Base-by-base conservation (phyloP, 2,329 filamentous ascomycete genomes). In the Emericellopsis cladophorae region DNA sequence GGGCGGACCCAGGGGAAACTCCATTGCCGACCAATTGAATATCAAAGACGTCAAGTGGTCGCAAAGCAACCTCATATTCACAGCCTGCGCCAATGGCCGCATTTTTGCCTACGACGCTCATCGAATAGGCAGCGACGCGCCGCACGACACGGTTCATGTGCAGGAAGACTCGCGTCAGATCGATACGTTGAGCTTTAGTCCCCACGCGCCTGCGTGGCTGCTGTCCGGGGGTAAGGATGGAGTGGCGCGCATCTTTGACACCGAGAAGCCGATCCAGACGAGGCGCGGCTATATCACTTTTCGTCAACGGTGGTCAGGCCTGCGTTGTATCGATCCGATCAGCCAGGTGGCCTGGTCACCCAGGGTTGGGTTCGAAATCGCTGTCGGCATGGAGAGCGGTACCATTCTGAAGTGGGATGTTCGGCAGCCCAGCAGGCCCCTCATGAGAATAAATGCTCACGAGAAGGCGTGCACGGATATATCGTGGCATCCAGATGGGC, bases 401-500 rank as follows among this genome's bases (percentile, higher is more conserved):
- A 67, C 71, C 12, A 64, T 81, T 11, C 57, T 79, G 46, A 79
- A 80, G 50, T 81, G 77, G 75, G 77, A 81, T 53, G 66, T 78
- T 5, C 66, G 76, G 7, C 75, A 74, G 49, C 49, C 67, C 6
- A 58, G 55, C 14, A 64, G 66, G 9, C 76, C 76, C 2, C 49
- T 78, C 11, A 52, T 81, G 38, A 69, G 72, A 47, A 73, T 81
- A 49, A 72, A 74, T 24, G 77, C 73, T 0, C 77, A 81, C 50
- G 72, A 78, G 42, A 76, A 72, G 46, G 64, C 72, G 0, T 76
- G 74, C 49, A 65, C 71, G 2, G 67, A 74, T 0, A 73, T 81
- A 35, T 69, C 74, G 4, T 84, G 79, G 79, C 79, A 84, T 48
- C 74, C 76, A 0, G 79, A 83, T 51, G 79, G 79, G 12, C 66